Base-by-base conservation (phyloP, 805 yeast species). In the Cyberlindnera euphorbiae region DNA sequence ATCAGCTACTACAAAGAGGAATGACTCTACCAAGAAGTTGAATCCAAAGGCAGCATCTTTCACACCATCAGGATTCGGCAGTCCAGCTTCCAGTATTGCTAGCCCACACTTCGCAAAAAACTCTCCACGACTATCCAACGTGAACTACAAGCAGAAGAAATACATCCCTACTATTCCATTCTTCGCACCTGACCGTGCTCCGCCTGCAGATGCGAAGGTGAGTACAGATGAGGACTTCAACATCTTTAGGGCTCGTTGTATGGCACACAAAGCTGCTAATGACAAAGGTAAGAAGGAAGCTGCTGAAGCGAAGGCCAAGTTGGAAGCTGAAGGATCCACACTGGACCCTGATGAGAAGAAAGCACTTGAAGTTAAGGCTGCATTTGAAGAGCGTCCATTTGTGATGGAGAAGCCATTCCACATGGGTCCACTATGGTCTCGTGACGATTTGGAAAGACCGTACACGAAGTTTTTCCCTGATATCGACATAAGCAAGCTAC, bases 371-470 rank as follows among this genome's bases (percentile, higher is more conserved):
- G 9, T 19, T 9, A 19, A 19, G 9, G 22, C 22, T 19, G 22
- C 22, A 9, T 19, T 19, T 9, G 22, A 19, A 9, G 22, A 19
- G 22, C 7, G 22, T n/a, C 19, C 38, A 5, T 64, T 69, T 33
- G 49, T 59, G 16, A 64, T 79, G 42, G 88, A 79, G 46, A 75
- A 67, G 48, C 78, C 93, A 6, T 85, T 73, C 56, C 67, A 68
- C 27, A 80, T 90, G 0, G 79, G 85, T 8, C 94, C 94, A 34
- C 80, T 89, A 0, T 84, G 94, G 94, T 66, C 32, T 15, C 42
- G 40, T 29, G 48, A 49, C 24, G 48, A 47, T 3, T 58, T 71
- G 17, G 82, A 75, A 29, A 77, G 73, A 39, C 66, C 81, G 2
- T 75, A 76, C 58, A 71, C 66, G 37, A 59, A 64, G 13, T 55